A percentile compares a stretch with the other conserved stretches of the same genome.
phyloP scores from a whole-genome alignment of 345 rosid species.

The Clarkia xantiana region DNA sequence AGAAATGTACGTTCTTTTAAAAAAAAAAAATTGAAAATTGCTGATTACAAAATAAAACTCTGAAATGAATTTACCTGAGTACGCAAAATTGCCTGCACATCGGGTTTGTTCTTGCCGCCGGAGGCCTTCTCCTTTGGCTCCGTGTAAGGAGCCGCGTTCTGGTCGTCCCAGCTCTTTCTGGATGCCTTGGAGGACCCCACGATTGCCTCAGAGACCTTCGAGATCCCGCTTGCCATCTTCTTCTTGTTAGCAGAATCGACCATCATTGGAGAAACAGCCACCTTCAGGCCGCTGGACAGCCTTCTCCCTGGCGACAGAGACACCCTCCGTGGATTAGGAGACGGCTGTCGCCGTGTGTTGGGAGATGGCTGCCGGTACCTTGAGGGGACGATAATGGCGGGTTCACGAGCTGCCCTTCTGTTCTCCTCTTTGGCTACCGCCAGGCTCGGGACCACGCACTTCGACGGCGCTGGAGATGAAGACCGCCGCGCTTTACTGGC shows the following conservation, averaged over 20 bases:
- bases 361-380: slow-evolving; percentile 93
- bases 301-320: slow-evolving; percentile 79
- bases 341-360: slow-evolving; percentile 54
- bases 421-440: slow-evolving; percentile 66
- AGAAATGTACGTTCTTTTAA: neutral
- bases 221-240: slow-evolving; percentile 62
- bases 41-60: neutral
- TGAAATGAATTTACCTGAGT: slow-evolving; percentile 44
- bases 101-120: slow-evolving; percentile 40
- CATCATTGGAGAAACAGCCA: slow-evolving; percentile 35
- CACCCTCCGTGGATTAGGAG: slow-evolving; percentile 51
- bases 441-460: slow-evolving; percentile 84
- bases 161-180: slow-evolving; percentile 68
- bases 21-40: neutral
- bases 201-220: slow-evolving; percentile 54
- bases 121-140: slow-evolving; percentile 36
- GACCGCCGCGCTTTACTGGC: slow-evolving; percentile 67
- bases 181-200: slow-evolving; percentile 35
- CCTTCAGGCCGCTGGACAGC: slow-evolving; percentile 55
- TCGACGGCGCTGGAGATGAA: slow-evolving; percentile 77
- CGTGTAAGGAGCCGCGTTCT: slow-evolving; percentile 10
- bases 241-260: slow-evolving; percentile 67
- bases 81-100: slow-evolving; percentile 59
- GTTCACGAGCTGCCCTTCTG: slow-evolving; percentile 50
- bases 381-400: slow-evolving; percentile 80